phyloP scores from a whole-genome alignment of 257 asterid species.

The Ajuga chamaepitys region DNA sequence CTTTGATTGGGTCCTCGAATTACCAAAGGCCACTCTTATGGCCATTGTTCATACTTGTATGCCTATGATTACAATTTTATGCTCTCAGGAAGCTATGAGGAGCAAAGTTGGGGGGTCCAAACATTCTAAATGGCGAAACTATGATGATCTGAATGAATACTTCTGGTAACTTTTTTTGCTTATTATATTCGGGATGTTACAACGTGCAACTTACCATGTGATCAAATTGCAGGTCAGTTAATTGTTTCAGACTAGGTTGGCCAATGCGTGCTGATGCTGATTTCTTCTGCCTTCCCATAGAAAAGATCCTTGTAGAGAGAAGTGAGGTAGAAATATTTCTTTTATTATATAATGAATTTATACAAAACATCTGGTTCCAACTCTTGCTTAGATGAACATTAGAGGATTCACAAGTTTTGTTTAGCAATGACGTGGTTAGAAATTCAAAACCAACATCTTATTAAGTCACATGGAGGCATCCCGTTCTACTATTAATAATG shows the following conservation, averaged over 20 bases:
- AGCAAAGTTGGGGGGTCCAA: conserved; percentile 56
- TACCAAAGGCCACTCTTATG: neutral
- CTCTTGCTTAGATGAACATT: neutral
- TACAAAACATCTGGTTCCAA: conserved; percentile 1
- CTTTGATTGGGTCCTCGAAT: conserved; percentile 13
- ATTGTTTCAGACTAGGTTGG: conserved; percentile 92
- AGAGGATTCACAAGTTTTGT: neutral
- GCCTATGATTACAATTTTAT: neutral
- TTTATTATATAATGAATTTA: neutral
- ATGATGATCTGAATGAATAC: conserved; percentile 92
- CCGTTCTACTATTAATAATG: neutral
- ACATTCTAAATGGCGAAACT: conserved; percentile 91
- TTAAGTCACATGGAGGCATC: neutral
- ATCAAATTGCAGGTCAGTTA: conserved; percentile 64
- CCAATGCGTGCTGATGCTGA: conserved; percentile 99
- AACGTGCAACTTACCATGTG: conserved; percentile 17
- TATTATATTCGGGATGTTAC: neutral
- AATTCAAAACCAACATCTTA: neutral
- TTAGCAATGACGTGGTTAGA: neutral
- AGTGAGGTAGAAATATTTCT: conserved; percentile 36
- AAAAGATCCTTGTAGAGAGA: conserved; percentile 30
- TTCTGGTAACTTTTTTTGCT: conserved; percentile 51
- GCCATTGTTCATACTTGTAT: neutral
- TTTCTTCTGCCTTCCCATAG: conserved; percentile 65
- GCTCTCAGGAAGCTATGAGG: conserved; percentile 65